Evolutionary conservation across 306 rosid species (phyloP).

Genomic region (Cucurbita ficifolia): DNA sequence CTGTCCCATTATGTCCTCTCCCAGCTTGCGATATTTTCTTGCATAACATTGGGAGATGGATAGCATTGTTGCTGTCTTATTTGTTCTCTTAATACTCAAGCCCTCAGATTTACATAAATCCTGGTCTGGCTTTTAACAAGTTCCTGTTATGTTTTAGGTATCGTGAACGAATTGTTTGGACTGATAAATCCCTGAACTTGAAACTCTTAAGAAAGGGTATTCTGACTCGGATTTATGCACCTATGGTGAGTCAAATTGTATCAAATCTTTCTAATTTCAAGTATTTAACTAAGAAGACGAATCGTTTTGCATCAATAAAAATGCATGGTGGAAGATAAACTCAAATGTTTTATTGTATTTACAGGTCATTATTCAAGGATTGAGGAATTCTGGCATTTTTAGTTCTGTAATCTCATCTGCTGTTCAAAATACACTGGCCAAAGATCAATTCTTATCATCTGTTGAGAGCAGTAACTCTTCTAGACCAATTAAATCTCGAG

Average conservation of each 20-base stretch:
- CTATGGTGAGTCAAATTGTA: conserved; percentile 38
- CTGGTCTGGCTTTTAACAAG: background rate
- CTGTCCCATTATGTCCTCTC: background rate
- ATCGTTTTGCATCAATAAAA: background rate
- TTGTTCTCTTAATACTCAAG: background rate
- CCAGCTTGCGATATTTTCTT: background rate
- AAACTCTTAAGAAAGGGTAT: conserved; percentile 76
- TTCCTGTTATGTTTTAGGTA: conserved; percentile 43
- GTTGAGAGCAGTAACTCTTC: conserved; percentile 60
- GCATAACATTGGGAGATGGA: background rate
- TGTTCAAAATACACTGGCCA: conserved; percentile 31
- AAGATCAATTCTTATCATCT: conserved; percentile 50
- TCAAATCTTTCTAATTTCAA: background rate
- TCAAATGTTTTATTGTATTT: background rate
- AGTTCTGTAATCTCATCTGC: conserved; percentile 53
- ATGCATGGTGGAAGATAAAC: background rate
- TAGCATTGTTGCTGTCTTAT: background rate
- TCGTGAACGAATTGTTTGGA: conserved; percentile 79
- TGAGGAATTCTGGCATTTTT: conserved; percentile 70
- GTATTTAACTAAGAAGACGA: background rate
- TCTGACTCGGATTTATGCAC: conserved; percentile 74
- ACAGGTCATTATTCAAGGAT: conserved; percentile 67
- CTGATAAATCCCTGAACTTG: conserved; percentile 42
- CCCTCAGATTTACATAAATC: background rate
- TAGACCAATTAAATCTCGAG: conserved; percentile 27